These are phyloP conservation scores for Trichoderma atrobrunneum DNA, from an alignment of 2,329 filamentous ascomycete genomes.

Conservation along the genomic window DNA sequence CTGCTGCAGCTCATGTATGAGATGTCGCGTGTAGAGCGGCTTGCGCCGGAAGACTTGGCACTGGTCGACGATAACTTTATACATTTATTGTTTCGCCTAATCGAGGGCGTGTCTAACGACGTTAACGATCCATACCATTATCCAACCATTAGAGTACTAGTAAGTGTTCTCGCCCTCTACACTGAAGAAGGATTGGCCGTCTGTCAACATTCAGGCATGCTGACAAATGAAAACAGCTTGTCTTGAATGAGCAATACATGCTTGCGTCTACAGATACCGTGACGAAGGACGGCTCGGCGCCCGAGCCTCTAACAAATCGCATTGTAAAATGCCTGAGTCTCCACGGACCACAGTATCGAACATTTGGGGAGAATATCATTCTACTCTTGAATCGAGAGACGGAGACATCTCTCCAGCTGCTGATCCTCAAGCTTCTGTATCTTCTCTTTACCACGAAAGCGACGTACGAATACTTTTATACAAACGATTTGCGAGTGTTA, in stretches of 20 bases:
- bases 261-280: constrained; percentile 61
- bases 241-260: constrained; percentile 98
- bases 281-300: constrained; percentile 35
- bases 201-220: not conserved
- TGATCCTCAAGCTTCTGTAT: constrained; percentile 96
- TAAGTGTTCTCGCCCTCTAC: constrained; percentile 43
- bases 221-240: constrained; percentile 57
- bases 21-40: constrained; percentile 86
- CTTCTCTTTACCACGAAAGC: constrained; percentile 87
- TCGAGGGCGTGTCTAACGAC: constrained; percentile 84
- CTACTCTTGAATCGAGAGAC: constrained; percentile 91
- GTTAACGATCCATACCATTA: constrained; percentile 93
- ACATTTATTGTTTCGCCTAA: constrained; percentile 77
- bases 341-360: constrained; percentile 78
- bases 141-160: constrained; percentile 86
- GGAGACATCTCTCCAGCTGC: constrained; percentile 86
- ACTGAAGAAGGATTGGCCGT: not conserved
- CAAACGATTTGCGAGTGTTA: constrained; percentile 90
- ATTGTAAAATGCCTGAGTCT: constrained; percentile 88
- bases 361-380: constrained; percentile 97
- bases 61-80: constrained; percentile 81
- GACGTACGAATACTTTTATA: constrained; percentile 98
- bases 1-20: constrained; percentile 90
- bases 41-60: constrained; percentile 72
- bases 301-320: constrained; percentile 73